phyloP scores from a whole-genome alignment of 2,329 filamentous ascomycete species.

The Monosporascus sp. region DNA sequence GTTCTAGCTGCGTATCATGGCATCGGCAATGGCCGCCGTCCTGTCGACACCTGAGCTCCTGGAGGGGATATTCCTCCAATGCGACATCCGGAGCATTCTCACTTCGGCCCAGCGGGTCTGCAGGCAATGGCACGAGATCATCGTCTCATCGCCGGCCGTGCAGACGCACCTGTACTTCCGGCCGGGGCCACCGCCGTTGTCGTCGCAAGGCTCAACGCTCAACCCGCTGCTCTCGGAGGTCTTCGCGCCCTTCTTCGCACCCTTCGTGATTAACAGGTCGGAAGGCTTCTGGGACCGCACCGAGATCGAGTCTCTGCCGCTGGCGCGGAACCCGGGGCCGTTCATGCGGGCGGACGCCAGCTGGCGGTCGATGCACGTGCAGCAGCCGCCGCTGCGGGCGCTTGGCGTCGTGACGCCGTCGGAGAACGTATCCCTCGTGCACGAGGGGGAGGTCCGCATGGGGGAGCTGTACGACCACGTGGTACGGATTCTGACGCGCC shows the following conservation, averaged over 20 bases:
- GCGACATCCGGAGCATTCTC: conserved; percentile 3
- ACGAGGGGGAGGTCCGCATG: conserved; percentile 1
- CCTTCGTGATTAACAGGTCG: not conserved
- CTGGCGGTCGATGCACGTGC: conserved; percentile 6
- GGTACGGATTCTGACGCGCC: not conserved
- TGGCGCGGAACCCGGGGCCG: not conserved
- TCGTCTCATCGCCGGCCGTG: not conserved
- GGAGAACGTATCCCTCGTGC: not conserved
- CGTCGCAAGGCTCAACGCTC: not conserved
- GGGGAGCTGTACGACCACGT: conserved; percentile 5
- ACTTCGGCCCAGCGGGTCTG: conserved; percentile 3
- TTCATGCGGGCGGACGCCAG: conserved; percentile 1
- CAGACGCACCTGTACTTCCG: conserved; percentile 3
- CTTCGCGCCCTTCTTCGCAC: conserved; percentile 1
- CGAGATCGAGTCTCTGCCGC: conserved; percentile 1
- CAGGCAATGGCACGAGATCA: conserved; percentile 3
- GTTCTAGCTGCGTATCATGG: not conserved
- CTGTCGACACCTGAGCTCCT: conserved; percentile 4
- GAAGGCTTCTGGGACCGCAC: not conserved
- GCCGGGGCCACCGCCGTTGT: not conserved
- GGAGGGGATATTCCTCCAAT: conserved; percentile 3
- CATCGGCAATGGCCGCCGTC: not conserved
- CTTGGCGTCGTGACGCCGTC: conserved; percentile 3
- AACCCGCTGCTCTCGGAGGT: conserved; percentile 4
- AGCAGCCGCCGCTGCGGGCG: conserved; percentile 1